Base-by-base conservation (phyloP, 495 filamentous ascomycete genomes). In the Hyaloscypha finlandica region DNA sequence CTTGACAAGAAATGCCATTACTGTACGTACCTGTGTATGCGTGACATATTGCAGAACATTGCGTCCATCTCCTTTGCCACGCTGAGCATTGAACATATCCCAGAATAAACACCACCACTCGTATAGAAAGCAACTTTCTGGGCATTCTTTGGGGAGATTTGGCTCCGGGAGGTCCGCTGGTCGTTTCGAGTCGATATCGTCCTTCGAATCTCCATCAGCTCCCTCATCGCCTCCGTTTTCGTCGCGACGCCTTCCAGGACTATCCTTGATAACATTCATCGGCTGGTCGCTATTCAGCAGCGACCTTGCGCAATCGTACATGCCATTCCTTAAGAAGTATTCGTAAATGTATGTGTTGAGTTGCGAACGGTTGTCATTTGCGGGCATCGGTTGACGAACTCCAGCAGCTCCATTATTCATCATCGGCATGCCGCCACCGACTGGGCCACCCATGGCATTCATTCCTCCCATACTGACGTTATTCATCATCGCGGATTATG, bases 321-420 rank as follows among this genome's bases (percentile, higher is more conserved):
- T 89, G 61, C 85, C 84, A 76, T 92, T 89, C 73, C 90, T 90
- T 48, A 97, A 78, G 64, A 99, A 93, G 76, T 98, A 97, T 72
- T 97, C 93, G 81, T 98, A 98, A 66, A 99, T 99, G 75, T 94
- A 97, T 3, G 93, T 97, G 79, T 98, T 96, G 33, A 98, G 87
- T 66, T 65, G 68, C 64, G 62, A 55, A 51, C 69, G 68, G 56
- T 72, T 77, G 76, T 80, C 74, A 75, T 80, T 71, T 6, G 29
- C 63, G 5, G 81, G 78, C 74, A 71, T 63, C 14, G 68, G 58
- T 57, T 48, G 68, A 30, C 60, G 61, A 60, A 56, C 66, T 12
- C 56, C 64, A 39, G 63, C 64, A 48, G 64, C 57, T 73, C 86
- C 86, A 73, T 89, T 91, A 74, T 86, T 89, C 81, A 91, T 90